These are phyloP conservation scores for Orbilia oligospora DNA, from an alignment of 2,329 filamentous ascomycete genomes.

Conservation along the genomic window DNA sequence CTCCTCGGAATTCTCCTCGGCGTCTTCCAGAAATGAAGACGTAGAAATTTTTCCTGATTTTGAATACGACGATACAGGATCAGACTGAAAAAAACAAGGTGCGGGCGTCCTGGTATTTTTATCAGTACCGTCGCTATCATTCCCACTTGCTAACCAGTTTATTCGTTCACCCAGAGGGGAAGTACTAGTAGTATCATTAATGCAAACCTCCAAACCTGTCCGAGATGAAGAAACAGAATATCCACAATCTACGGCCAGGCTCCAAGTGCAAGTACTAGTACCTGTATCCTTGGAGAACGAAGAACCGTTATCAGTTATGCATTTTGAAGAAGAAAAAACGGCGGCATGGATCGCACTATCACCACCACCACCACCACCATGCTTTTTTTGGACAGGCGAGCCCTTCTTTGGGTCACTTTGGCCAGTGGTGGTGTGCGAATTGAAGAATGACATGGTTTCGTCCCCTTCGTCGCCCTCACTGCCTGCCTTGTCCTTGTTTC, in stretches of 20 bases:
- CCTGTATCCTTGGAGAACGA: conserved; percentile 42
- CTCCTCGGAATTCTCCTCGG: conserved; percentile 14
- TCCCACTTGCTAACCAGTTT: conserved; percentile 37
- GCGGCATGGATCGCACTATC: conserved; percentile 51
- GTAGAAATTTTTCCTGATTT: conserved; percentile 8
- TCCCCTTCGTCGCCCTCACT: conserved; percentile 41
- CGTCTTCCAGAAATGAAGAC: conserved; percentile 13
- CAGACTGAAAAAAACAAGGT: conserved; percentile 30
- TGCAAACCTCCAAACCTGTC: conserved; percentile 47
- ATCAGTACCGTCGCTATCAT: conserved; percentile 22
- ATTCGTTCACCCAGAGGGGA: conserved; percentile 38
- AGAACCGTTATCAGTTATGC: conserved; percentile 59
- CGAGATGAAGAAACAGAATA: conserved; percentile 50
- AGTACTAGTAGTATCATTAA: conserved; percentile 31
- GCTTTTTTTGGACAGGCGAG: conserved; percentile 47
- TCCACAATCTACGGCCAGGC: conserved; percentile 42
- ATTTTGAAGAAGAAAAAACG: conserved; percentile 58
- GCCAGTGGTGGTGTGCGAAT: conserved; percentile 36
- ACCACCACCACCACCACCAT: conserved; percentile 46
- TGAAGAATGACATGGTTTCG: conserved; percentile 42
- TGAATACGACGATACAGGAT: conserved; percentile 21
- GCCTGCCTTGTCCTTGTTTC: conserved; percentile 42
- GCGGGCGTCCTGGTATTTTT: conserved; percentile 58
- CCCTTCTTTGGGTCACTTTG: conserved; percentile 10
- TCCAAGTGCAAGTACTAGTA: conserved; percentile 24